Conservation (phyloP, 257 asterid genomes). For the Gardenia jasminoides region DNA sequence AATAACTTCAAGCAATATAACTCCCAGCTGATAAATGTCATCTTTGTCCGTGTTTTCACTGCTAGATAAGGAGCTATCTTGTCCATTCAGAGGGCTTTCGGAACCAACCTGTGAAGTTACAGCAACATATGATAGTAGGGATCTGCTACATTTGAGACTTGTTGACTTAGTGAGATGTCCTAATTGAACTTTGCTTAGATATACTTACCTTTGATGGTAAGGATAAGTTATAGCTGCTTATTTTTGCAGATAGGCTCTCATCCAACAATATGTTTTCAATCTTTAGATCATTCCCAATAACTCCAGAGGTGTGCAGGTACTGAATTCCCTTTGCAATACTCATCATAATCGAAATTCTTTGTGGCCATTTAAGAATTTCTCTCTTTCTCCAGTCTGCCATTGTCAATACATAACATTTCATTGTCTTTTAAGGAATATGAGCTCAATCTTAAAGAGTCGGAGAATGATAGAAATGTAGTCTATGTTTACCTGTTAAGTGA, state of each 20-base stretch:
- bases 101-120: constrained; percentile 49
- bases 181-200: not conserved
- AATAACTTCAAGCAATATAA: constrained; percentile 62
- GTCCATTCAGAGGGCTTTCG: constrained; percentile 59
- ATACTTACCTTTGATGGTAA: constrained; percentile 67
- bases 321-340: constrained; percentile 89
- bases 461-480: not conserved
- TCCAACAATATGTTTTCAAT: constrained; percentile 73
- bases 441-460: not conserved
- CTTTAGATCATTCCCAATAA: constrained; percentile 71
- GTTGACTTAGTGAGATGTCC: not conserved
- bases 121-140: not conserved
- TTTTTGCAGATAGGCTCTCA: constrained; percentile 67
- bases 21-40: constrained; percentile 76
- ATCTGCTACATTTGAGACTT: not conserved
- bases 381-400: constrained; percentile 81
- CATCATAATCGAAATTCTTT: constrained; percentile 76
- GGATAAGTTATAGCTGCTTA: constrained; percentile 72
- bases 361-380: constrained; percentile 91
- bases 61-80: constrained; percentile 31
- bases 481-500: constrained; percentile 60
- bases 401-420: constrained; percentile 7
- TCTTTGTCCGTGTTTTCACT: constrained; percentile 64
- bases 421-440: not conserved
- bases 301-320: constrained; percentile 73